Percentiles rank a stretch among this genome's conserved stretches.
Evolutionary conservation across 192 early-diverging fungal species (phyloP).

Genomic region (Gonapodya sp.): DNA sequence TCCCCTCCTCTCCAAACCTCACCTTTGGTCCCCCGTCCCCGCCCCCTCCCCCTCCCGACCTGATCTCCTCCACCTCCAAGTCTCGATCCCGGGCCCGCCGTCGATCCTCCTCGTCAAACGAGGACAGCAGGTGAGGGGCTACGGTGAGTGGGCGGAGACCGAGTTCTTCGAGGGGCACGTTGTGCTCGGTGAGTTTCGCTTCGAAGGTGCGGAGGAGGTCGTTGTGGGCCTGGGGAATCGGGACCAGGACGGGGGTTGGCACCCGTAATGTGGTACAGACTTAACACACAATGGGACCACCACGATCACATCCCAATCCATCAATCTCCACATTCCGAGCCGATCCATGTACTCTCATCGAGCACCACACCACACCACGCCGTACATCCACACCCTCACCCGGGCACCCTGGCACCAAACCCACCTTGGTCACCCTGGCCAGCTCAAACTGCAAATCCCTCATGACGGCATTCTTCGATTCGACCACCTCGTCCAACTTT

Average conservation of each 20-base stretch:
- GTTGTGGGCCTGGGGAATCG: constrained; percentile 40
- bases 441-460: constrained; percentile 57
- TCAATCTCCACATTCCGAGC: too few relatives aligned
- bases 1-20: not conserved
- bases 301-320: too few relatives aligned
- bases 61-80: not conserved
- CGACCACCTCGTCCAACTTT: constrained; percentile 47
- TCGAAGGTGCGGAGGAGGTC: constrained; percentile 54
- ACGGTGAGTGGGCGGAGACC: constrained; percentile 49
- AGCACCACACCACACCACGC: too few relatives aligned
- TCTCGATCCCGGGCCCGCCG: not conserved
- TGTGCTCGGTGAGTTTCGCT: constrained; percentile 50
- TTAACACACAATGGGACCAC: too few relatives aligned
- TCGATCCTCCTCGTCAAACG: not conserved
- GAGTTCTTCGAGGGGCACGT: constrained; percentile 48
- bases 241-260: not conserved
- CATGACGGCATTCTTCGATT: constrained; percentile 46
- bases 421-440: constrained; percentile 50
- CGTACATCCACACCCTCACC: too few relatives aligned
- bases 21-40: not conserved
- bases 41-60: not conserved
- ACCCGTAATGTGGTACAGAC: not conserved
- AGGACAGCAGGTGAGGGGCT: constrained; percentile 13
- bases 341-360: too few relatives aligned
- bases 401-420: not conserved